Evolutionary conservation across 768 basidiomycete genomes (phyloP), one percentile per base, ranked within the genome.

Genomic region (Austroboletus eburneus): DNA sequence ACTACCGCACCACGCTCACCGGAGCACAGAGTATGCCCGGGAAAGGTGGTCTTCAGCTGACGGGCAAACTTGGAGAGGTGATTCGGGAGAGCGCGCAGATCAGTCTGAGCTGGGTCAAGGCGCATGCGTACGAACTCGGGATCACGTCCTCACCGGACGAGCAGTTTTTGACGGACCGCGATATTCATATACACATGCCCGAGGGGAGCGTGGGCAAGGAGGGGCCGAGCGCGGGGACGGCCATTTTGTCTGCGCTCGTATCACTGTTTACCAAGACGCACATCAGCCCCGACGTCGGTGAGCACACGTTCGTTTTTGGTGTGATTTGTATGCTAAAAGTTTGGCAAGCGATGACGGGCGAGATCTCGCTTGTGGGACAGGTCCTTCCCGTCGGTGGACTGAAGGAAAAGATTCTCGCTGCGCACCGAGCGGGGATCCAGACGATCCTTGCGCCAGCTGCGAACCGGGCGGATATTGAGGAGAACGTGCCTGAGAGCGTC

Each of bases 311-410:
- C n/a, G n/a, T n/a, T n/a, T n/a, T n/a, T n/a, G n/a, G n/a, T n/a
- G n/a, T n/a, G n/a, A n/a, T n/a, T n/a, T n/a, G n/a, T n/a, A n/a
- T n/a, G n/a, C n/a, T n/a, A n/a, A n/a, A n/a, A n/a, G n/a, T n/a
- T n/a, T n/a, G n/a, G n/a, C n/a, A n/a, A 92, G 93, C 96, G 6
- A 94, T 98, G 92, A 98, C 96, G 0, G 96, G 96, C 14, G 96
- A 99, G 67, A 92, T 99, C 46, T 92, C 94, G 2, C 81, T 99
- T 14, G 86, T 93, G 0, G 96, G 96, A 0, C 92, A 96, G 67
- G 95, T 99, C 9, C 76, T 96, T 1, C 91, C 95, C 3, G 95
- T 99, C 9, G 95, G 95, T 8, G 95, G 95, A 0, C 69, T 98
- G 52, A 97, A 96, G 72, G 90, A 91, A 71, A 94, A 96, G 75